These are phyloP conservation scores for Chrysosporium keratinophilum DNA, from an alignment of 2,329 filamentous ascomycete genomes.

Conservation along the genomic window DNA sequence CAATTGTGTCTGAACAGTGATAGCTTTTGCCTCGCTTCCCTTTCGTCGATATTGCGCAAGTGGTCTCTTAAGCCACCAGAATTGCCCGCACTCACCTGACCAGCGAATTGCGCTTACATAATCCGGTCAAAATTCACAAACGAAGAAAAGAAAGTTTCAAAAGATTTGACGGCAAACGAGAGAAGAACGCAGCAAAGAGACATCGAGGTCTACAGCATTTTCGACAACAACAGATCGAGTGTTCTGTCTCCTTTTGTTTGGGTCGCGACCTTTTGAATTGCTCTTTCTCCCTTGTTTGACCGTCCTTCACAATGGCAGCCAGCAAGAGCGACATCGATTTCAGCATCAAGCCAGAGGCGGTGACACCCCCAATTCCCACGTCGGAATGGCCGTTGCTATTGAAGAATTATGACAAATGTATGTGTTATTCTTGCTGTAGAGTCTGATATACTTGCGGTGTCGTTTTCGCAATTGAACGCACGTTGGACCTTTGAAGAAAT, in stretches of 20 bases:
- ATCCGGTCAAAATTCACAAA: slow-evolving; percentile 6
- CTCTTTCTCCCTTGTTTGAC: not conserved
- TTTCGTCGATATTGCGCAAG: not conserved
- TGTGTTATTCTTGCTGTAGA: slow-evolving; percentile 36
- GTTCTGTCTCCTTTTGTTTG: not conserved
- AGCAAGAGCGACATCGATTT: slow-evolving; percentile 58
- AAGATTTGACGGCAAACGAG: slow-evolving; percentile 9
- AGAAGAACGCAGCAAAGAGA: not conserved
- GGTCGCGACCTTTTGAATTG: not conserved
- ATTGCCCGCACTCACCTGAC: not conserved
- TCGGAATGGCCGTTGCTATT: slow-evolving; percentile 86
- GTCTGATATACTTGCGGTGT: slow-evolving; percentile 14
- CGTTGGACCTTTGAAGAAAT: slow-evolving; percentile 12
- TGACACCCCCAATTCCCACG: slow-evolving; percentile 67
- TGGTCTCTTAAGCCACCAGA: not conserved
- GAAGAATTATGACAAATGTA: slow-evolving; percentile 91
- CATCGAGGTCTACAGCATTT: not conserved
- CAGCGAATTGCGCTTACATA: slow-evolving; percentile 1
- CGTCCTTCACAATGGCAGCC: slow-evolving; percentile 24
- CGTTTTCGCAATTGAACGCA: not conserved
- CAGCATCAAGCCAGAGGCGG: slow-evolving; percentile 83
- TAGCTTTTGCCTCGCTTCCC: not conserved
- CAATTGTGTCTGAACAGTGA: not conserved
- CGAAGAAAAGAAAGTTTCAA: slow-evolving; percentile 12
- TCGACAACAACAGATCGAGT: not conserved